Conservation (phyloP, 2,329 filamentous ascomycete species). For the Fusarium paranaense region DNA sequence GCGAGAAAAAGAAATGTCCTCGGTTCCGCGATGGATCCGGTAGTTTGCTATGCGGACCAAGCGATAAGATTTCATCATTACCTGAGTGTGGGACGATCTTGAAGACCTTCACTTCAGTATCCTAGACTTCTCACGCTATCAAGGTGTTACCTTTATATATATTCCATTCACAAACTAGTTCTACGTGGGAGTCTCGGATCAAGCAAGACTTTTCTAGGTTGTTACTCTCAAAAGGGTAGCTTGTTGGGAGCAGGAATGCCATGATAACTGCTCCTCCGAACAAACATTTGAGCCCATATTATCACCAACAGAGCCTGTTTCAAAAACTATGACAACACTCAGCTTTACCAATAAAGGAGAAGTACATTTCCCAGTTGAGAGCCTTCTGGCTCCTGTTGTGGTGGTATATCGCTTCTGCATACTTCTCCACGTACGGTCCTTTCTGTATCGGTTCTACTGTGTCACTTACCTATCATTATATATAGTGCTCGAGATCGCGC, state of each 20-base stretch:
- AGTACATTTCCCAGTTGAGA: no score
- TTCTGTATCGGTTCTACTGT: background rate
- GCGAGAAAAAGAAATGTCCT: background rate
- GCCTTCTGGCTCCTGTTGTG: no score
- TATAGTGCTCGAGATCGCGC: background rate
- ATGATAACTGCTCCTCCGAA: background rate
- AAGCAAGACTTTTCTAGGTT: background rate
- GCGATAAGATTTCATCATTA: background rate
- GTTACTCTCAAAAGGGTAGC: background rate
- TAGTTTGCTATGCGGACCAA: background rate
- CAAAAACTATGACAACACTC: background rate
- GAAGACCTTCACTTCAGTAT: background rate
- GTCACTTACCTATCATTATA: background rate
- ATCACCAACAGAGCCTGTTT: background rate
- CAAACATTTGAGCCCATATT: background rate
- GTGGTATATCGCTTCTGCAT: no score
- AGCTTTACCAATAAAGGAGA: background rate
- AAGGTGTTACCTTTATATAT: background rate
- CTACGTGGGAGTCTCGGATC: no score
- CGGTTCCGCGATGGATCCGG: background rate
- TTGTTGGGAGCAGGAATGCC: background rate
- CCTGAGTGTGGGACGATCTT: background rate
- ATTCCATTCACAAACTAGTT: background rate
- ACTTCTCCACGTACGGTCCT: background rate
- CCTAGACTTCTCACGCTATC: background rate